phyloP scores from a whole-genome alignment of 176 grass and related monocot genomes.

The Zizania latifolia region DNA sequence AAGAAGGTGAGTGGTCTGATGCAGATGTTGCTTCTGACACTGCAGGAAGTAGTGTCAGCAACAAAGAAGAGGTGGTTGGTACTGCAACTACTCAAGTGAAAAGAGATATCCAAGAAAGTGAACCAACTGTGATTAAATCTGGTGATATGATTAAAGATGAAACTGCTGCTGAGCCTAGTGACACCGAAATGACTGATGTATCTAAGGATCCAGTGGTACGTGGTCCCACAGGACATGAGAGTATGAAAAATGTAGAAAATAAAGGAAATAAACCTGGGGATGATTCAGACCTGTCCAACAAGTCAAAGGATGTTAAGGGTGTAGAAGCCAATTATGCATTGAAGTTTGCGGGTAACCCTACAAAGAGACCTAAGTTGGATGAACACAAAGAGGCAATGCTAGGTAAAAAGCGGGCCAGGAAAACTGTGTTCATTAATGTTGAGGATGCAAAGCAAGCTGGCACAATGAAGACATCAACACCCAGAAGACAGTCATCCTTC shows the following conservation, averaged over 20 bases:
- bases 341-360: constrained; percentile 66
- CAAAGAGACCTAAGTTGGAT: constrained; percentile 80
- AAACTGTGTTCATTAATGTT: constrained; percentile 92
- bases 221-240: constrained; percentile 29
- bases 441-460: constrained; percentile 94
- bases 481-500: constrained; percentile 79
- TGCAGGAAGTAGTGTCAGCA: constrained; percentile 37
- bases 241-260: constrained; percentile 32
- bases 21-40: constrained; percentile 63
- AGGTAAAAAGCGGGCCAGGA: constrained; percentile 83
- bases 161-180: constrained; percentile 30
- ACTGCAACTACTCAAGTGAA: constrained; percentile 34
- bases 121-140: constrained; percentile 30
- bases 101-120: constrained; percentile 48
- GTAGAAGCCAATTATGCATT: constrained; percentile 89
- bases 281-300: constrained; percentile 52
- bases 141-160: constrained; percentile 34
- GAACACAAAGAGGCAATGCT: constrained; percentile 94
- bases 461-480: constrained; percentile 81
- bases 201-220: constrained; percentile 39
- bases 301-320: constrained; percentile 72
- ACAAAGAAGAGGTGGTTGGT: constrained; percentile 42
- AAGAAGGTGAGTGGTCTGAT: constrained; percentile 99
- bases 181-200: constrained; percentile 46
- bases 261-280: constrained; percentile 50